Conservation (phyloP, 2,329 filamentous ascomycete species). For the Fusarium sp. region DNA sequence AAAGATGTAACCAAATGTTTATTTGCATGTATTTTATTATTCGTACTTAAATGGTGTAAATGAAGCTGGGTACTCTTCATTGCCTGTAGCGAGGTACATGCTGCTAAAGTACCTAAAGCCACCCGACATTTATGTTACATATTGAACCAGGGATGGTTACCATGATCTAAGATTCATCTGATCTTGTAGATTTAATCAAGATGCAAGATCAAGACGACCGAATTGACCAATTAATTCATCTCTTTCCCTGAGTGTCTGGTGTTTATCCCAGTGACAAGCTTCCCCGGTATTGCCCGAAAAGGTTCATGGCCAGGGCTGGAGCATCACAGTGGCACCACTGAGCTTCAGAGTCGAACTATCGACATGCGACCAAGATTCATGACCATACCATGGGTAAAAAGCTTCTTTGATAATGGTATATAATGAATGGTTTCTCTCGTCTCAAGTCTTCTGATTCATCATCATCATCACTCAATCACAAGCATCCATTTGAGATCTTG, state of each 20-base stretch:
- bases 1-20: not conserved
- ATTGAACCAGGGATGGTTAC: not conserved
- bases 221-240: not conserved
- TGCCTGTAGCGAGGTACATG: not conserved
- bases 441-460: not conserved
- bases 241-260: not conserved
- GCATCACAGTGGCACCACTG: conserved; percentile 38
- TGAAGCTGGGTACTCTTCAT: not conserved
- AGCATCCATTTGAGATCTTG: conserved; percentile 19
- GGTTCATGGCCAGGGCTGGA: conserved; percentile 28
- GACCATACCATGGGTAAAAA: conserved; percentile 17
- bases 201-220: not conserved
- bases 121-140: not conserved
- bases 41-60: not conserved
- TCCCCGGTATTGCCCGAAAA: conserved; percentile 35
- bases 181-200: not conserved
- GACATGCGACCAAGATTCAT: conserved; percentile 28
- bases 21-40: not conserved
- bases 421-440: conserved; percentile 12
- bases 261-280: not conserved
- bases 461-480: conserved; percentile 30
- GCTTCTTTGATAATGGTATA: conserved; percentile 17
- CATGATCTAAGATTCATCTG: not conserved
- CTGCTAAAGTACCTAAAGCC: not conserved
- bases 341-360: conserved; percentile 37